Conservation (phyloP, 768 basidiomycete species). For the Strobilomyces confusus region DNA sequence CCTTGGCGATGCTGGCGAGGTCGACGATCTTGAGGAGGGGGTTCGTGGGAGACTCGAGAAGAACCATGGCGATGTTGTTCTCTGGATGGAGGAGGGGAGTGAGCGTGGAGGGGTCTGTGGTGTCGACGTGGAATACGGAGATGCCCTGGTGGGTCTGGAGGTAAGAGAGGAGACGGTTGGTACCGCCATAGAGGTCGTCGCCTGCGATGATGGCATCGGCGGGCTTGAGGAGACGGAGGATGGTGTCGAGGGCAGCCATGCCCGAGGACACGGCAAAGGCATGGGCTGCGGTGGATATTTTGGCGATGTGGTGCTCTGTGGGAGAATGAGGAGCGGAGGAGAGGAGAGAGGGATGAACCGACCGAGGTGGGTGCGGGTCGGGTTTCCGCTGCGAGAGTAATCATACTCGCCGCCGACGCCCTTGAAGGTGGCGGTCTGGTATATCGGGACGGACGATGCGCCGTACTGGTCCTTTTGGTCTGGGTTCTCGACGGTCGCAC, state of each 20-base stretch:
- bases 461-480: slow-evolving; percentile 94
- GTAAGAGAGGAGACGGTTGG: slow-evolving; percentile 90
- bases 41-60: slow-evolving; percentile 96
- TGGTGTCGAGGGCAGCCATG: slow-evolving; percentile 96
- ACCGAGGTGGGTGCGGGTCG: slow-evolving; percentile 94
- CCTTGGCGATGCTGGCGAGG: slow-evolving; percentile 73
- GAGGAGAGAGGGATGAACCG: slow-evolving; percentile 20
- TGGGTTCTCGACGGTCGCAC: slow-evolving; percentile 90
- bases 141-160: slow-evolving; percentile 85
- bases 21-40: slow-evolving; percentile 95
- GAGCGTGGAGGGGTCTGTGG: slow-evolving; percentile 67
- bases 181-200: slow-evolving; percentile 97
- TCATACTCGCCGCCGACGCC: slow-evolving; percentile 87
- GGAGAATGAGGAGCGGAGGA: not conserved
- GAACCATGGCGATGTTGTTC: slow-evolving; percentile 87
- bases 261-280: slow-evolving; percentile 93
- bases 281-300: slow-evolving; percentile 89
- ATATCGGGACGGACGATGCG: slow-evolving; percentile 92
- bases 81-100: slow-evolving; percentile 55
- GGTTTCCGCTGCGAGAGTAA: slow-evolving; percentile 94
- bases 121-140: slow-evolving; percentile 90
- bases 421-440: slow-evolving; percentile 98
- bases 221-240: slow-evolving; percentile 89
- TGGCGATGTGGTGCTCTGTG: slow-evolving; percentile 93
- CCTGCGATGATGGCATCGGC: slow-evolving; percentile 95